These are phyloP conservation scores for Penicillium capsulatum DNA, from an alignment of 2,329 filamentous ascomycete species.

Conservation along the genomic window DNA sequence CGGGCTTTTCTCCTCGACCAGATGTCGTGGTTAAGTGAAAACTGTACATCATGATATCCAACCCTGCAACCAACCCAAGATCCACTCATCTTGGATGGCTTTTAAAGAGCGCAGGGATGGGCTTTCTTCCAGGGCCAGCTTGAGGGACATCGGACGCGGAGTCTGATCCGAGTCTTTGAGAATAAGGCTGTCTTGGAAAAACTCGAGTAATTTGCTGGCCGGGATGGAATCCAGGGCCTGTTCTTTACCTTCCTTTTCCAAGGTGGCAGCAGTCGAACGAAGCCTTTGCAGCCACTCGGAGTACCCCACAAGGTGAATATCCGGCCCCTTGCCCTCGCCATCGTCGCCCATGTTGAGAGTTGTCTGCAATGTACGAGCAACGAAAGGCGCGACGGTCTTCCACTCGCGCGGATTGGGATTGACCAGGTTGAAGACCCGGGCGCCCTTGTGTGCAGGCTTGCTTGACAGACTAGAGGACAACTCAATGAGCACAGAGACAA, in stretches of 20 bases:
- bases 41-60: too few relatives aligned
- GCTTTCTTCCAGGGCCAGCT: too few relatives aligned
- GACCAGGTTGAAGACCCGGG: slow-evolving; percentile 15
- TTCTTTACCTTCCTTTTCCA: neutral
- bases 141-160: neutral
- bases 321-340: too few relatives aligned
- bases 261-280: too few relatives aligned
- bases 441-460: too few relatives aligned
- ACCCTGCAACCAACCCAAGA: neutral
- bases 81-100: neutral
- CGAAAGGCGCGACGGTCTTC: slow-evolving; percentile 5
- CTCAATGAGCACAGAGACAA: neutral
- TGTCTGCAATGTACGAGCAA: slow-evolving; percentile 1
- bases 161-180: neutral
- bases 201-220: slow-evolving; percentile 1
- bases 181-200: neutral
- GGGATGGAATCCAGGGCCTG: neutral
- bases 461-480: neutral
- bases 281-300: too few relatives aligned
- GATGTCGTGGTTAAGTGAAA: too few relatives aligned
- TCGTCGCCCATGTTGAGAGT: neutral
- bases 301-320: too few relatives aligned
- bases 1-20: too few relatives aligned
- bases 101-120: neutral
- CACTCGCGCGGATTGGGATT: slow-evolving; percentile 16